These are phyloP conservation scores for Penicillium sp. DNA, from an alignment of 2,329 filamentous ascomycete genomes.

Conservation along the genomic window DNA sequence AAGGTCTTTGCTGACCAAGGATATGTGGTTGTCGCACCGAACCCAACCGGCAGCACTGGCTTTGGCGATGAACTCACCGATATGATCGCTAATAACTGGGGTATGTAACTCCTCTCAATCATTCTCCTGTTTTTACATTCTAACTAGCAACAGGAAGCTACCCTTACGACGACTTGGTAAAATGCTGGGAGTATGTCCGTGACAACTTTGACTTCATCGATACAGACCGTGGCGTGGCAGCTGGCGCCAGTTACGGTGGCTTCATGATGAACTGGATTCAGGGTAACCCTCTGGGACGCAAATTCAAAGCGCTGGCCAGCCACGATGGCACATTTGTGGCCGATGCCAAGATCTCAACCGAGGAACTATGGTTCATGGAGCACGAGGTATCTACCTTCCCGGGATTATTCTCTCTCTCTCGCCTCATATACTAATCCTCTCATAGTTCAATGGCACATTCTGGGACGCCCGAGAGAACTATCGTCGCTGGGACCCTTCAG, in stretches of 20 bases:
- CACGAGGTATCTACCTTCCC: conserved; percentile 36
- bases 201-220: conserved; percentile 39
- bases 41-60: conserved; percentile 77
- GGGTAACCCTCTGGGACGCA: conserved; percentile 73
- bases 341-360: conserved; percentile 48
- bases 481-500: conserved; percentile 63
- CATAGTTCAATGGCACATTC: conserved; percentile 47
- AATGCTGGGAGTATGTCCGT: conserved; percentile 68
- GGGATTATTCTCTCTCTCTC: neutral
- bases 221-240: conserved; percentile 39
- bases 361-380: conserved; percentile 52
- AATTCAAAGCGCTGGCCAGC: conserved; percentile 82
- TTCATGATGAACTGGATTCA: conserved; percentile 75
- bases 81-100: conserved; percentile 77
- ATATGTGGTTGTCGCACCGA: conserved; percentile 76
- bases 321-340: conserved; percentile 80
- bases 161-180: conserved; percentile 78
- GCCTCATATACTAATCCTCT: neutral
- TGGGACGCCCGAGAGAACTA: conserved; percentile 59
- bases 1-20: conserved; percentile 84
- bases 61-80: conserved; percentile 76
- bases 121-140: neutral
- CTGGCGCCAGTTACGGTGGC: conserved; percentile 42
- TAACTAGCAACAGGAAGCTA: conserved; percentile 24
- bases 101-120: conserved; percentile 33